Base-by-base conservation (phyloP, 2,329 filamentous ascomycete genomes). In the Paracoccidioides lutzii region DNA sequence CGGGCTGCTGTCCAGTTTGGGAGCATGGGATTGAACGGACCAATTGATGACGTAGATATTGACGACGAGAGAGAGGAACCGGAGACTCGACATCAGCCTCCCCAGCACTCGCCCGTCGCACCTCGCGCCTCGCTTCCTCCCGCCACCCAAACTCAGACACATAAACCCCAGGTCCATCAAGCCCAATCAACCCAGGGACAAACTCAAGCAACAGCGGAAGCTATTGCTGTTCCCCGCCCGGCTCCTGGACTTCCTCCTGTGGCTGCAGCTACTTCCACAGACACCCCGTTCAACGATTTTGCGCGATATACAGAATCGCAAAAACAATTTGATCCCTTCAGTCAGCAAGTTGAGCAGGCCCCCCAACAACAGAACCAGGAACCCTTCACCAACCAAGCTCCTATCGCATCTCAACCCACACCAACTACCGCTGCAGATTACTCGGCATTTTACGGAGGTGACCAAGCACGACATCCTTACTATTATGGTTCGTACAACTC, bases 31-130 rank as follows among this genome's bases (percentile, higher is more conserved):
- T 73, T 98, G 65, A 90, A 88, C 67, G 90, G 84, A 54, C 81
- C 81, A 58, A 43, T 57, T 38, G 87, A 90, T 51, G 87, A 90
- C 54, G 69, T 76, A 33, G 90, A 96, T 65, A 88, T 95, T 60
- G 93, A 97, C 67, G 90, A 91, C 60, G 90, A 96, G 66, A 83
- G 90, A 59, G 93, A 98, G 74, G 90, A 97, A 71, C 84, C 91
- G 43, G 91, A 97, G 77, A 97, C 93, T 55, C 85, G 91, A 66
- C 84, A 88, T 61, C 91, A 96, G 67, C 90, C 91, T 59, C 91
- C 91, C 33, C 88, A 91, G 62, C 90, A 95, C 68, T 96, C 93
- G 15, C 93, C 93, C 40, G 82, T 91, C 59, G 80, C 88, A 54
- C 91, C 93, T 59, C 83, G 90, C 64, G 85, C 93, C 59, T 87